phyloP scores from a whole-genome alignment of 768 basidiomycete species.

The Hygrophorus pudorinus region DNA sequence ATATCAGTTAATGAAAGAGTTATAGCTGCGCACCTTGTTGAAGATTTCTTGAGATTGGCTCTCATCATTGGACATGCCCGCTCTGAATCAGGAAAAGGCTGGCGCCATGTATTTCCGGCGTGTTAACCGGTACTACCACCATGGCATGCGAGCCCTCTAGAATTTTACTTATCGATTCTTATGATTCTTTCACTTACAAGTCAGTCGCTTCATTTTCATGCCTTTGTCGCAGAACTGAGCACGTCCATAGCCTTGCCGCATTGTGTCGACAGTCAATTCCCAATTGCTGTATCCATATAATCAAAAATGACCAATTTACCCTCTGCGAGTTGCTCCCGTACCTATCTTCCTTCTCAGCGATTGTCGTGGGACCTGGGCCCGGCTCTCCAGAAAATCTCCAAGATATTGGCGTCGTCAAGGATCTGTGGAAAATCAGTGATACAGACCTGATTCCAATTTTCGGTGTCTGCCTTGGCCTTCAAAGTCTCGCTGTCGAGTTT shows the following conservation, averaged over 20 bases:
- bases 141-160: constrained; percentile 24
- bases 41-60: constrained; percentile 13
- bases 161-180: constrained; percentile 70
- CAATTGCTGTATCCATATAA: constrained; percentile 50
- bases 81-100: too few species aligned
- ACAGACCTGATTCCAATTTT: constrained; percentile 55
- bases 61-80: too few species aligned
- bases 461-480: constrained; percentile 77
- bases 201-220: constrained; percentile 24
- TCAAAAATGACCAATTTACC: constrained; percentile 60
- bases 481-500: constrained; percentile 59
- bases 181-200: constrained; percentile 89
- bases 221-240: not conserved
- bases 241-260: constrained; percentile 50
- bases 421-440: constrained; percentile 58
- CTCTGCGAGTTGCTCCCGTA: constrained; percentile 39
- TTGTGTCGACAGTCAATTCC: constrained; percentile 58
- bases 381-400: constrained; percentile 55
- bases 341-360: constrained; percentile 53
- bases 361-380: constrained; percentile 73
- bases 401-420: constrained; percentile 61
- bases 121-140: not conserved
- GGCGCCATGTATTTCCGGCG: too few species aligned
- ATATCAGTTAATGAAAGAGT: not conserved
- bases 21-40: constrained; percentile 11